Conservation (phyloP, 2,329 filamentous ascomycete genomes). For the Xylaria multiplex region DNA sequence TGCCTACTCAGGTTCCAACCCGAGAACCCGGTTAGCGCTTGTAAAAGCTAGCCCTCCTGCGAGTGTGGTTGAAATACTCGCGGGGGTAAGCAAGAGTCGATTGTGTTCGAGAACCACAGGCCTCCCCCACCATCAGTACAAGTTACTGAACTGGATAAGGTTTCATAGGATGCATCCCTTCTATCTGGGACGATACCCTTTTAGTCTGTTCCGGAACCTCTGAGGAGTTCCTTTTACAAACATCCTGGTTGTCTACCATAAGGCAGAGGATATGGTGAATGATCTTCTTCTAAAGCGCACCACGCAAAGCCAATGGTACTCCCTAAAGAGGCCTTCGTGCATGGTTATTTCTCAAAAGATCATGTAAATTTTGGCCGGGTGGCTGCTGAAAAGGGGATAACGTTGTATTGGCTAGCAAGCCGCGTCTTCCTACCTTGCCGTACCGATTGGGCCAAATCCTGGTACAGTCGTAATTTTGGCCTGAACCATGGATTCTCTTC, state of each 20-base stretch:
- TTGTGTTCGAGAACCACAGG: slow-evolving; percentile 32
- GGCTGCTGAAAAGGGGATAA: slow-evolving; percentile 30
- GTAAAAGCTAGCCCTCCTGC: not conserved
- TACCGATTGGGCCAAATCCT: slow-evolving; percentile 34
- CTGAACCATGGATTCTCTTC: slow-evolving; percentile 25
- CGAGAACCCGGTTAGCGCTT: slow-evolving; percentile 35
- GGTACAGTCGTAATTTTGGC: slow-evolving; percentile 22
- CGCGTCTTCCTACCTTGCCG: slow-evolving; percentile 24
- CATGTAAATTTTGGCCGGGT: slow-evolving; percentile 30
- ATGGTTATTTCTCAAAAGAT: slow-evolving; percentile 27
- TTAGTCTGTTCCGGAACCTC: slow-evolving; percentile 9
- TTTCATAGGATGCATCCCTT: slow-evolving; percentile 13
- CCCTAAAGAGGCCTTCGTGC: slow-evolving; percentile 4
- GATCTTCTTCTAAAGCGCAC: slow-evolving; percentile 11
- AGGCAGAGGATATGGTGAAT: slow-evolving; percentile 15
- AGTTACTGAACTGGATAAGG: slow-evolving; percentile 12
- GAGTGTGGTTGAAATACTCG: slow-evolving; percentile 17
- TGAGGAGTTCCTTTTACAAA: not conserved
- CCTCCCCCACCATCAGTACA: slow-evolving; percentile 23
- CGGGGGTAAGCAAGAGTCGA: slow-evolving; percentile 33
- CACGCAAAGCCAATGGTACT: slow-evolving; percentile 2
- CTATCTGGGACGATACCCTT: slow-evolving; percentile 11
- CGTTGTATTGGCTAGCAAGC: slow-evolving; percentile 30
- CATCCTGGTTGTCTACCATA: slow-evolving; percentile 9
- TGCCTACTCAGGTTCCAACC: slow-evolving; percentile 20